Evolutionary conservation across 768 basidiomycete species (phyloP), one percentile per base, ranked within the genome.

Genomic region (Boletus tylopilopsis): DNA sequence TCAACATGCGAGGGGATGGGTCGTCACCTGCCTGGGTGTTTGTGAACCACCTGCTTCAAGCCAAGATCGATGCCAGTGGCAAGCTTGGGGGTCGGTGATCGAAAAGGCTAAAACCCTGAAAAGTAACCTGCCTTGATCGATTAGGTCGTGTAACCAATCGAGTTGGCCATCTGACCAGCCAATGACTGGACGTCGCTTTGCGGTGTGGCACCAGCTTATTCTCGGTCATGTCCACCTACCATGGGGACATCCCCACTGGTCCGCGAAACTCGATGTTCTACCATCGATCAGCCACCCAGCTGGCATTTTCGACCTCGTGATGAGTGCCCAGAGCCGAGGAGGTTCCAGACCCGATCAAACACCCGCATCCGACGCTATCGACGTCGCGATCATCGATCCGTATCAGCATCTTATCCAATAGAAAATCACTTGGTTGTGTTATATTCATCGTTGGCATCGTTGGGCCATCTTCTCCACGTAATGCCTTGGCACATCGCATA

Each of bases 391-490:
- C 50, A 63, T 57, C 54, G 42, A 57, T 51, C 36, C 39, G 39
- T 51, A 42, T 50, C 23, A 47, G 53, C 43, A 35, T 56, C 53
- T 47, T 39, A 49, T 39, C 42, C 24, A 41, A 50, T 32, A 41
- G 62, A 54, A 54, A 60, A 57, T 54, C 52, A 35, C 29, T 30
- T 42, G 21, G 9, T 37, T 27, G 22, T 27, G 18, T 23, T 27
- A 33, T 49, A 43, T 21, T 40, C 51, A 42, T 49, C 45, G 47
- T 32, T 49, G 38, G 41, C 43, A 52, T 46, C 32, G 37, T 43
- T 51, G 50, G 50, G 42, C n/a, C n/a, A n/a, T n/a, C n/a, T 54
- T 60, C 62, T 54, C 59, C 55, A 61, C 61, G 58, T 62, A 63
- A 47, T 22, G 9, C 10, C 32, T 11, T 45, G 8, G 40, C 21